Base-by-base conservation (phyloP, 371 early-diverging fungal species). In the Mortierella sp. region DNA sequence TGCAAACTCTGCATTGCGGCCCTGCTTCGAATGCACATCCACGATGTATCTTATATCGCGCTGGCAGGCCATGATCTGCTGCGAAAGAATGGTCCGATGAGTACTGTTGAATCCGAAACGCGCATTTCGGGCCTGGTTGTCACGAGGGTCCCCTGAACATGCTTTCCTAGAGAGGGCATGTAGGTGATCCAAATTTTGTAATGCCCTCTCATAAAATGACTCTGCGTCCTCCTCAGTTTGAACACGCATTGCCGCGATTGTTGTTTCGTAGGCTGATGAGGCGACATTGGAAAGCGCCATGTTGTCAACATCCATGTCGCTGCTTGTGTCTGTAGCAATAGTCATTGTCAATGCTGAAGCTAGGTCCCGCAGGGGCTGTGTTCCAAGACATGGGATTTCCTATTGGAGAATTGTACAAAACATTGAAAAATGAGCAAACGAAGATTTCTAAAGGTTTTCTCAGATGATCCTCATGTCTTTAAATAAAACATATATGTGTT, bases 41-140 rank as follows among this genome's bases (percentile, higher is more conserved):
- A 80, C 70, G n/a, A 85, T 80, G 46, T 86, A 85, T 30, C 77
- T 73, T 19, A 87, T 80, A 26, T 86, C 86, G 15, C 86, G 73
- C 21, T 73, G 73, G 16, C 80, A 79, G 7, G 64, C 61, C 6
- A 60, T 48, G 4, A 79, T 70, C 28, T 79, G 80, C 23, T 67
- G 73, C 19, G 69, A 55, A 37, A 73, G 62, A n/a, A 70, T 56
- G n/a, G 58, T 28, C 2, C 66, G 64, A 44, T 60, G 60, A 6
- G 29, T 60, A 30, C 28, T n/a, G 21, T 52, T 23, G 37, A 37
- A 37, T 37, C 37, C 37, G 9, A 37, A 37, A 9, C 37, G 37
- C 37, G 9, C 37, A 37, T 37, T 37, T 9, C 37, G 3, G 37
- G 37, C 11, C 15, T 23, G 30, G 29, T 26, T 28, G 6, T 25